These are phyloP conservation scores for Erodium moschatum DNA, from an alignment of 441 rosid species.

Conservation along the genomic window DNA sequence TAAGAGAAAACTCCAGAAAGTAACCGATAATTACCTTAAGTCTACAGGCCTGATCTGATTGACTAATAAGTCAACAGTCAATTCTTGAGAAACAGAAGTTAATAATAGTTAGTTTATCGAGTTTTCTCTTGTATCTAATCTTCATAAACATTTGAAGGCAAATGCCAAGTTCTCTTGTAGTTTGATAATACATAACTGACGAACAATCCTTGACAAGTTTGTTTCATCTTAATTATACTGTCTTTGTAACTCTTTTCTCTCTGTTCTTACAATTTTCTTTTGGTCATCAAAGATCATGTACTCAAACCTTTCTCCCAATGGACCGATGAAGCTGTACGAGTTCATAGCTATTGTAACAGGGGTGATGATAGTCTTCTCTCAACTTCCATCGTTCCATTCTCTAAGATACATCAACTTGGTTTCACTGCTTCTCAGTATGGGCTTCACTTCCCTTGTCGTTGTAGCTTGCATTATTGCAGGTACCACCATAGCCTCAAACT, in stretches of 20 bases:
- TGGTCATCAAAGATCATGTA: slow-evolving; percentile 33
- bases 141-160: too few species aligned
- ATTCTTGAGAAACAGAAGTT: too few species aligned
- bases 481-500: slow-evolving; percentile 1
- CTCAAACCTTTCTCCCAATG: slow-evolving; percentile 32
- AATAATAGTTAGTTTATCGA: too few species aligned
- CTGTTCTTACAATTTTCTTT: not conserved
- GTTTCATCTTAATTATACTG: not conserved
- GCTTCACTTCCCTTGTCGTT: slow-evolving; percentile 30
- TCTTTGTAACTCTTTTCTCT: not conserved
- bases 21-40: too few species aligned
- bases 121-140: too few species aligned
- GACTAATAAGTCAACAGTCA: too few species aligned
- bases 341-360: slow-evolving; percentile 38
- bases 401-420: slow-evolving; percentile 47
- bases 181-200: too few species aligned
- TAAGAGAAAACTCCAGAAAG: too few species aligned
- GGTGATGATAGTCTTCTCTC: slow-evolving; percentile 33
- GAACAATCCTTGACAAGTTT: too few species aligned
- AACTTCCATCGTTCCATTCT: slow-evolving; percentile 55
- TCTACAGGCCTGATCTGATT: too few species aligned
- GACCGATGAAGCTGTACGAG: slow-evolving; percentile 40
- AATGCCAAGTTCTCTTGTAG: too few species aligned
- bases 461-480: slow-evolving; percentile 37
- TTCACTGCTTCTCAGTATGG: slow-evolving; percentile 38